Conservation (phyloP, 1,284 basidiomycete genomes). For the Ganoderma leucocontextum region DNA sequence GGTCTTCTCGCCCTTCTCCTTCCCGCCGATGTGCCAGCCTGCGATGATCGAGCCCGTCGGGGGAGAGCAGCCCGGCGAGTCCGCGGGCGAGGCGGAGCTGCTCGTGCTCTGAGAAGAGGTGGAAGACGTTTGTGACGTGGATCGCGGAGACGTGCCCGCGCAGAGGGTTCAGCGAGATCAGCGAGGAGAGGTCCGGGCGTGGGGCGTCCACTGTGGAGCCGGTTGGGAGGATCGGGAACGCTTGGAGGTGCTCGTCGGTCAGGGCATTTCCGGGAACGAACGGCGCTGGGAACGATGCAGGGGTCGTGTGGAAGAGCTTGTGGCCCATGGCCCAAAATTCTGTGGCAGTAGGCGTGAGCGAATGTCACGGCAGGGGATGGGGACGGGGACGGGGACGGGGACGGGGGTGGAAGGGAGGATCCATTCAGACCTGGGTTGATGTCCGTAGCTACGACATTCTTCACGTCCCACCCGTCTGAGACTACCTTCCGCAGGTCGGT, state of each 20-base stretch:
- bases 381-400: too few species aligned
- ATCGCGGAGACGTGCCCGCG: constrained; percentile 53
- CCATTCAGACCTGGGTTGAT: constrained; percentile 36
- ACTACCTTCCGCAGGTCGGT: constrained; percentile 51
- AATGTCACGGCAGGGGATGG: too few species aligned
- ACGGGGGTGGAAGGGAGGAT: too few species aligned
- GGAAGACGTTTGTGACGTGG: constrained; percentile 55
- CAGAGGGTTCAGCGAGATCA: constrained; percentile 50
- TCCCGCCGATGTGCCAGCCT: constrained; percentile 38
- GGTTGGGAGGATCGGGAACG: constrained; percentile 30
- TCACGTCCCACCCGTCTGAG: constrained; percentile 46
- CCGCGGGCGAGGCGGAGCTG: constrained; percentile 49
- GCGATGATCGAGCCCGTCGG: constrained; percentile 45
- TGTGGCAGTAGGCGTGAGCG: constrained; percentile 2
- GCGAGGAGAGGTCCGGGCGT: constrained; percentile 41
- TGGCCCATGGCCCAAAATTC: constrained; percentile 43
- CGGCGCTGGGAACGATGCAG: constrained; percentile 52
- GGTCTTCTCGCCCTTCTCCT: constrained; percentile 27
- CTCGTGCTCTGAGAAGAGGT: constrained; percentile 53
- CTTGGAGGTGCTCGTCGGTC: constrained; percentile 42
- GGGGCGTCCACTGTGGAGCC: constrained; percentile 27
- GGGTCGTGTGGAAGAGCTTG: constrained; percentile 41
- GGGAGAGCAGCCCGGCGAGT: constrained; percentile 48
- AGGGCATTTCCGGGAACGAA: constrained; percentile 36
- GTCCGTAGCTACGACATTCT: constrained; percentile 46